These are phyloP conservation scores for Penicillium aurantiogriseum DNA, from an alignment of 2,329 filamentous ascomycete species.

Conservation along the genomic window DNA sequence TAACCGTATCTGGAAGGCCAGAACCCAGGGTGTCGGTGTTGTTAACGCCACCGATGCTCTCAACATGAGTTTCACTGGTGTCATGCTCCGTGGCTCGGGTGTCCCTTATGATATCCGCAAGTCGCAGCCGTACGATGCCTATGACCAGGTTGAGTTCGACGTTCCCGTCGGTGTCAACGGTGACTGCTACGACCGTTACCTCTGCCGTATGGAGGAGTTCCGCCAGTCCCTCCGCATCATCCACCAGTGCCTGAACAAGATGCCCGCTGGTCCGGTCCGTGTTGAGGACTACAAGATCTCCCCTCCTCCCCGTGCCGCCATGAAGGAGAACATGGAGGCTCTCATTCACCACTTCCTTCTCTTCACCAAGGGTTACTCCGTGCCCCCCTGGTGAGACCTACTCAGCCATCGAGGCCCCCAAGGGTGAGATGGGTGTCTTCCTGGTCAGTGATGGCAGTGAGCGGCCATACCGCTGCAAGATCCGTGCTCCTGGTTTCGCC, in stretches of 20 bases:
- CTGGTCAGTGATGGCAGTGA: slow-evolving; percentile 95
- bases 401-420: slow-evolving; percentile 96
- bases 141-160: slow-evolving; percentile 97
- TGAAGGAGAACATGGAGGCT: slow-evolving; percentile 99
- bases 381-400: slow-evolving; percentile 96
- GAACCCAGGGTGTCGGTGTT: slow-evolving; percentile 87
- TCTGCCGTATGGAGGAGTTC: slow-evolving; percentile 99
- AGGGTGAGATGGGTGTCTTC: slow-evolving; percentile 99
- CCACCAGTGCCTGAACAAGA: slow-evolving; percentile 98
- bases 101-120: slow-evolving; percentile 96
- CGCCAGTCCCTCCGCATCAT: slow-evolving; percentile 97
- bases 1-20: slow-evolving; percentile 98
- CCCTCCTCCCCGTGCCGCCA: slow-evolving; percentile 90
- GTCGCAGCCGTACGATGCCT: slow-evolving; percentile 94
- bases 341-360: slow-evolving; percentile 98
- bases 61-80: slow-evolving; percentile 93
- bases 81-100: slow-evolving; percentile 96
- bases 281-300: slow-evolving; percentile 99
- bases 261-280: slow-evolving; percentile 89
- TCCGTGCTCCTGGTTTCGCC: slow-evolving; percentile 93
- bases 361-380: slow-evolving; percentile 97
- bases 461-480: slow-evolving; percentile 95
- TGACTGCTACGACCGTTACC: slow-evolving; percentile 98
- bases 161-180: slow-evolving; percentile 95
- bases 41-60: slow-evolving; percentile 90